Percentiles rank a stretch among this genome's conserved stretches.
phyloP scores from a whole-genome alignment of 2,329 filamentous ascomycete species.

The Phialophora expanda region DNA sequence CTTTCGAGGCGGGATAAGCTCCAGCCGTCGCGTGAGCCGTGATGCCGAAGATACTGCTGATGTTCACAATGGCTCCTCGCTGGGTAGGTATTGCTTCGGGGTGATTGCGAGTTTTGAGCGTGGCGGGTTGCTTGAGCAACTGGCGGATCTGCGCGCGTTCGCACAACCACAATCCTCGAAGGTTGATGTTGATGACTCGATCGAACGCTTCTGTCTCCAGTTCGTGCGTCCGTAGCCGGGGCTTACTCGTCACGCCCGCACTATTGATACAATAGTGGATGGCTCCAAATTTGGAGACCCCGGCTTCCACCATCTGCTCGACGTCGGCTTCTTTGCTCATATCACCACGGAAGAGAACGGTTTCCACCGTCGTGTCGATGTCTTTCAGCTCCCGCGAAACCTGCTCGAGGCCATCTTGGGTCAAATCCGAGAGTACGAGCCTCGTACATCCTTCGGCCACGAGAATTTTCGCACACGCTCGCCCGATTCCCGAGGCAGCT shows the following conservation, averaged over 20 bases:
- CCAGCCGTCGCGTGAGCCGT: conserved; percentile 43
- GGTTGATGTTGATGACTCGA: conserved; percentile 57
- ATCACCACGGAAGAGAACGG: conserved; percentile 44
- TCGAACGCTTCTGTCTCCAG: conserved; percentile 32
- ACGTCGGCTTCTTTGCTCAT: conserved; percentile 57
- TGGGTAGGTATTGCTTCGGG: conserved; percentile 50
- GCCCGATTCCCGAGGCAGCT: conserved; percentile 35
- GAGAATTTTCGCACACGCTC: conserved; percentile 29
- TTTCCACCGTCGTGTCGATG: conserved; percentile 19
- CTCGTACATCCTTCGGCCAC: conserved; percentile 33
- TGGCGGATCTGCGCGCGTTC: conserved; percentile 56
- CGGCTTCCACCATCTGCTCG: conserved; percentile 62
- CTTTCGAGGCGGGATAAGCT: conserved; percentile 29
- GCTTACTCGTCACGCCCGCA: conserved; percentile 42
- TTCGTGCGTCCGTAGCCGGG: conserved; percentile 36
- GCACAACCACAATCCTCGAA: conserved; percentile 63
- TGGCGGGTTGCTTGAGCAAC: conserved; percentile 41
- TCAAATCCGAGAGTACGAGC: conserved; percentile 31
- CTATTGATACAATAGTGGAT: conserved; percentile 43
- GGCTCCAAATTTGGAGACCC: conserved; percentile 59
- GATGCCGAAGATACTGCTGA: conserved; percentile 59
- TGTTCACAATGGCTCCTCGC: conserved; percentile 58
- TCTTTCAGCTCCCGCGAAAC: conserved; percentile 28
- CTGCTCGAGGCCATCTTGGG: conserved; percentile 15
- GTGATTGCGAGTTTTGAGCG: conserved; percentile 69